phyloP scores from a whole-genome alignment of 164 flowering plant species.

The Vitis rupestris region DNA sequence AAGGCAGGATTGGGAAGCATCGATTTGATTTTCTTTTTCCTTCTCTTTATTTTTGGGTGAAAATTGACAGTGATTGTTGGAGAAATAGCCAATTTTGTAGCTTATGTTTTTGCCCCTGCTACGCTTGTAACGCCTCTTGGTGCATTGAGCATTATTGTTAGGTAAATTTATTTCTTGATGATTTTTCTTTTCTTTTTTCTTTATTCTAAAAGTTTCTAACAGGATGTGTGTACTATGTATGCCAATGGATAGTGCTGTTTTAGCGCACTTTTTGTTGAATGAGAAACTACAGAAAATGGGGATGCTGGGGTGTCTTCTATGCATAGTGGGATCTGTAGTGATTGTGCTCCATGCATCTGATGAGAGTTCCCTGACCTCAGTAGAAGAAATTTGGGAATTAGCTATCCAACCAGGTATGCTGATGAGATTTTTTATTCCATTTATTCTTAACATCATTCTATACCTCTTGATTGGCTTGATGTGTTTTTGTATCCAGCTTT shows the following conservation, averaged over 20 bases:
- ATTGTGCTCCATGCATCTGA: constrained; percentile 94
- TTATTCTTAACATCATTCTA: neutral
- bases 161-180: constrained; percentile 3
- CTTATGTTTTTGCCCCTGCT: constrained; percentile 26
- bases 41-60: too few species aligned
- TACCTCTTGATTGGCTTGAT: constrained; percentile 3
- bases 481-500: constrained; percentile 54
- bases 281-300: constrained; percentile 69
- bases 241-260: constrained; percentile 52
- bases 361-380: constrained; percentile 51
- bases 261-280: constrained; percentile 65
- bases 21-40: too few species aligned
- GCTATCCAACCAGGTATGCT: constrained; percentile 65
- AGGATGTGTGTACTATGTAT: neutral
- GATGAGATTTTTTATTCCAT: neutral
- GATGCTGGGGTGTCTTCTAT: constrained; percentile 61
- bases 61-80: constrained; percentile 17
- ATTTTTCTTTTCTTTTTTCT: neutral
- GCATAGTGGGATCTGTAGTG: constrained; percentile 78
- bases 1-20: too few species aligned
- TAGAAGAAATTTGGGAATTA: constrained; percentile 66
- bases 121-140: constrained; percentile 16
- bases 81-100: constrained; percentile 15
- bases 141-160: constrained; percentile 19
- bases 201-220: neutral